Evolutionary conservation across 495 filamentous ascomycete species (phyloP), one percentile per base, ranked within the genome.

Genomic region (Geoglossum glabrum): DNA sequence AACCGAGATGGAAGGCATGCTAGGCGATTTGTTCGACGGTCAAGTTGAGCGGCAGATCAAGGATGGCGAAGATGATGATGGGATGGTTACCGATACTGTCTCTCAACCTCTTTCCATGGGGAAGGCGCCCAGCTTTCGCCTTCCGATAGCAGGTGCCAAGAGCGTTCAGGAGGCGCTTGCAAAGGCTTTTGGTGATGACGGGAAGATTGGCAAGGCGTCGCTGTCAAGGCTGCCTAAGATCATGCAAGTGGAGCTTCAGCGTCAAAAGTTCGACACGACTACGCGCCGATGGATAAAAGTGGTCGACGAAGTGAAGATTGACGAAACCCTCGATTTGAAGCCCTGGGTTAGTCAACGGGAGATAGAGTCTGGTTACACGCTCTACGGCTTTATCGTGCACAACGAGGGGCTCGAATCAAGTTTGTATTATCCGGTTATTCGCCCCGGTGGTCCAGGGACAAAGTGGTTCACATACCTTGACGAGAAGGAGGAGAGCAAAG

Each of bases 331-430:
- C 21, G 69, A 70, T 49, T 66, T 84, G 15, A 61, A 66, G 15
- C 63, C 65, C 1, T 70, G 63, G 57, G 63, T 70, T 5, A 52
- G 67, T n/a, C 64, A 72, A 38, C 31, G 30, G 25, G 73, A 56
- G 64, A 59, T 46, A 7, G 26, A 72, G 21, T 36, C 51, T n/a
- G 34, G 31, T 3, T 85, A 84, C 62, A 71, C 74, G 0, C 72
- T 85, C 0, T 82, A 78, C 60, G 79, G 79, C 17, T 78, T 82
- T 51, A 69, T 82, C 19, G 79, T 82, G 3, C 81, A 84, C 61
- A 73, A 72, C 55, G 80, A 77, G 31, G 75, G 74, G 28, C 77
- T 82, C 38, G 76, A 76, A 15, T 82, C 81, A 9, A 73, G 75
- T 55, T 71, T 79, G 31, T 84, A 80, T 67, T 77, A 79, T 61